These are phyloP conservation scores for Drechmeria coniospora DNA, from an alignment of 2,329 filamentous ascomycete genomes.

Conservation along the genomic window DNA sequence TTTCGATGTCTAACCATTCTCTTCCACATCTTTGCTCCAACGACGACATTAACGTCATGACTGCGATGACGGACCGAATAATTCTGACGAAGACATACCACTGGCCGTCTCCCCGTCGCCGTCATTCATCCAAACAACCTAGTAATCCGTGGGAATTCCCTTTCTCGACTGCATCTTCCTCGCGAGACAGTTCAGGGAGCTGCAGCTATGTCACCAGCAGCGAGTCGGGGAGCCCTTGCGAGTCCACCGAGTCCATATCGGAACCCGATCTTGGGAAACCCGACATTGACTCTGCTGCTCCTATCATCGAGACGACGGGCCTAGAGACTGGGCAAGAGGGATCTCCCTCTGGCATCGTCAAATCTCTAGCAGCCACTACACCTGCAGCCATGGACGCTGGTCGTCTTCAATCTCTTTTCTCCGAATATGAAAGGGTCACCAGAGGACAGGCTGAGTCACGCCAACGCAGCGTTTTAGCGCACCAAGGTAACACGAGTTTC, in stretches of 20 bases:
- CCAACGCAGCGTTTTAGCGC: background rate
- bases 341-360: background rate
- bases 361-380: background rate
- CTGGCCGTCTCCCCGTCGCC: background rate
- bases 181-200: background rate
- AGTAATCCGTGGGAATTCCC: background rate
- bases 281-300: background rate
- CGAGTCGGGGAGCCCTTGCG: background rate
- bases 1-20: background rate
- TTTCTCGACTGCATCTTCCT: background rate
- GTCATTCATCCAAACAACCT: background rate
- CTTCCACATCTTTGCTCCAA: background rate
- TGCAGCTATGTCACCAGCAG: background rate
- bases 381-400: background rate
- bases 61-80: background rate
- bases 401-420: background rate
- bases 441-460: background rate
- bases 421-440: background rate
- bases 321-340: background rate
- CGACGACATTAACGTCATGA: background rate
- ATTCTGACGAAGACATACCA: background rate
- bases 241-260: background rate
- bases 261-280: background rate
- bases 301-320: background rate
- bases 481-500: background rate